A percentile compares a stretch with the other conserved stretches of the same genome.
Conservation (phyloP, 140 eudicot genomes). For the Cichorium intybus region DNA sequence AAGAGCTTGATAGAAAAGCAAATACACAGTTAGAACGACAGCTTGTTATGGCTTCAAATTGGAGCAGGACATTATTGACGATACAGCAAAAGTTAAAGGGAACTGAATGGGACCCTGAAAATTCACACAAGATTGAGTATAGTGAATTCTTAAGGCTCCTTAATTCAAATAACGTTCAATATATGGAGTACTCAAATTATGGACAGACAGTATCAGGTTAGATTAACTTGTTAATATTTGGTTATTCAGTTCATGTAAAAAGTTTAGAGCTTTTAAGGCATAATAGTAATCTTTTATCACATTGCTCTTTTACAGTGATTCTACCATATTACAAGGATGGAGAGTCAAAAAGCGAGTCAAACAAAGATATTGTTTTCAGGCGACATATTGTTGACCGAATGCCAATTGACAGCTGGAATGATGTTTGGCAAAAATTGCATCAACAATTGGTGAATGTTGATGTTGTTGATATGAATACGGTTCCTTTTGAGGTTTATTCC, state of each 20-base stretch:
- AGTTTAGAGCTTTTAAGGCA: neutral
- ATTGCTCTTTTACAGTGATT: constrained; percentile 52
- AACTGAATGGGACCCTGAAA: constrained; percentile 91
- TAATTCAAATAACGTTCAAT: constrained; percentile 69
- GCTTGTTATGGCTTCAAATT: constrained; percentile 91
- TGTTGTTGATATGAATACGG: constrained; percentile 55
- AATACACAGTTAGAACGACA: constrained; percentile 86
- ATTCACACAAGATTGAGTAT: constrained; percentile 67
- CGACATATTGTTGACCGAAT: constrained; percentile 86
- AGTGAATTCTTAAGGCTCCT: constrained; percentile 78
- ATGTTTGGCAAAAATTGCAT: constrained; percentile 90
- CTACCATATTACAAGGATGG: constrained; percentile 73
- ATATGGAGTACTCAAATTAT: constrained; percentile 91
- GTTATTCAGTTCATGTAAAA: neutral
- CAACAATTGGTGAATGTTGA: constrained; percentile 91
- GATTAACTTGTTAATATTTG: neutral
- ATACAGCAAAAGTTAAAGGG: constrained; percentile 82
- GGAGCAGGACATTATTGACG: constrained; percentile 82
- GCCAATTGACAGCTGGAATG: constrained; percentile 95
- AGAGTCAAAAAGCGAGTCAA: constrained; percentile 38
- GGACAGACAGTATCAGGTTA: constrained; percentile 89
- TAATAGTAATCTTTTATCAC: neutral
- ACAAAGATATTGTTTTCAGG: constrained; percentile 55
- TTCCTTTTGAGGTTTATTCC: constrained; percentile 68
- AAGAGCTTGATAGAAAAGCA: constrained; percentile 81